Base-by-base conservation (phyloP, 2,329 filamentous ascomycete genomes). In the Myotisia sp. region DNA sequence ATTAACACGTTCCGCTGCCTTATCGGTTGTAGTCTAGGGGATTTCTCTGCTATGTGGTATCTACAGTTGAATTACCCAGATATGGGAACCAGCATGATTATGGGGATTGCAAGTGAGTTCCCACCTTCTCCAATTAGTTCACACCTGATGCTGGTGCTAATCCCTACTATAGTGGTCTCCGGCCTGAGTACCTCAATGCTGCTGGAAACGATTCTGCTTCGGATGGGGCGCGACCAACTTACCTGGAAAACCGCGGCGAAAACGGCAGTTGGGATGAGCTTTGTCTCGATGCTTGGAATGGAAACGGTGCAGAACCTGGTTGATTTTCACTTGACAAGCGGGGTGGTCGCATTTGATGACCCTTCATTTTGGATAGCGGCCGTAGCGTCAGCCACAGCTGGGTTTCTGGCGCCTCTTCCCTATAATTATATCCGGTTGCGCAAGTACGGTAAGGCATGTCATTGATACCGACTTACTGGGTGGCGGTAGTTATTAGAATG, bases 251-350 rank as follows among this genome's bases (percentile, higher is more conserved):
- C 44, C 1, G 69, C 70, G 0, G 58, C 55, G 2, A 64, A 56
- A 28, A 72, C 69, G 0, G 70, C 70, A 0, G 61, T 64, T 14
- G 70, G 70, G 1, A 74, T 73, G 70, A 72, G 69, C 37, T 50
- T 71, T 30, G 63, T 72, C 6, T 72, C 68, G 0, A 73, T 73
- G 70, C 6, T 71, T 2, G 66, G 68, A 0, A 74, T 74, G 69
- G 69, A 73, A 45, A 40, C 57, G 3, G 67, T 63, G 0, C 63
- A 72, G 43, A 73, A 73, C 40, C 39, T 54, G 0, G 68, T 73
- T 3, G 70, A 74, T 39, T 72, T 66, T 37, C 60, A 67, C 37
- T 50, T 73, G 0, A 73, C 68, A 0, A 66, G 68, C 0, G 70
- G 68, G 0, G 45, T 58, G 2, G 62, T 72, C 1, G 50, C 56